Evolutionary conservation across 2,329 filamentous ascomycete genomes (phyloP).

Genomic region (Hymenoscyphus scutula): DNA sequence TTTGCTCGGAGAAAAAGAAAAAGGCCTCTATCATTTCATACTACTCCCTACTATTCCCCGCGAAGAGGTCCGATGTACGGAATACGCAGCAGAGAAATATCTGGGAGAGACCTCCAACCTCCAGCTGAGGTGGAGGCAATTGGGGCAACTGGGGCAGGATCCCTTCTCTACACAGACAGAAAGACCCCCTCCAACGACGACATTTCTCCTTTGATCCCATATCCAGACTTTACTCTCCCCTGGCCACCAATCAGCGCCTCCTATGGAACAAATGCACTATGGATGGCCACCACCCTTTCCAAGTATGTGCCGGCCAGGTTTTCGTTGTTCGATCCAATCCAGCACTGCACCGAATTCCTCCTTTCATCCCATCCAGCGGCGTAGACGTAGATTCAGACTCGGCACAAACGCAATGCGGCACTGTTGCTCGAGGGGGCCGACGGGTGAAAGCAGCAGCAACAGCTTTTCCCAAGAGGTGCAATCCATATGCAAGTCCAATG

Average conservation of each 20-base stretch:
- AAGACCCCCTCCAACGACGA: background rate
- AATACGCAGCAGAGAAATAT: too few relatives aligned
- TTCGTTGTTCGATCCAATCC: background rate
- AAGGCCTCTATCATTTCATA: background rate
- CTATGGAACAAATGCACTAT: background rate
- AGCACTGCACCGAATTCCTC: background rate
- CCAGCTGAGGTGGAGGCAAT: background rate
- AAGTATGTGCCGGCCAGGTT: background rate
- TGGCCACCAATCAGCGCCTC: background rate
- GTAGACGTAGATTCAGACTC: background rate
- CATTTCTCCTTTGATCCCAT: background rate
- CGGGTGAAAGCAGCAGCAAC: background rate
- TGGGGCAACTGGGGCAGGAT: background rate
- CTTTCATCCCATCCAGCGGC: background rate
- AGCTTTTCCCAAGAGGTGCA: background rate
- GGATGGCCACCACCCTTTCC: background rate
- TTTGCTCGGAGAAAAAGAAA: background rate
- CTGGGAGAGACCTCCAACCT: too few relatives aligned
- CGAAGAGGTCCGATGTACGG: too few relatives aligned
- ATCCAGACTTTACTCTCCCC: background rate
- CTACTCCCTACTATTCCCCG: background rate
- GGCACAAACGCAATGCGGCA: background rate
- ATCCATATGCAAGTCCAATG: background rate
- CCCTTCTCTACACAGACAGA: background rate
- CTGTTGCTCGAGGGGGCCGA: background rate